Base-by-base conservation (phyloP, 1,139 yeast genomes). In the Insectozyma bohioensis region DNA sequence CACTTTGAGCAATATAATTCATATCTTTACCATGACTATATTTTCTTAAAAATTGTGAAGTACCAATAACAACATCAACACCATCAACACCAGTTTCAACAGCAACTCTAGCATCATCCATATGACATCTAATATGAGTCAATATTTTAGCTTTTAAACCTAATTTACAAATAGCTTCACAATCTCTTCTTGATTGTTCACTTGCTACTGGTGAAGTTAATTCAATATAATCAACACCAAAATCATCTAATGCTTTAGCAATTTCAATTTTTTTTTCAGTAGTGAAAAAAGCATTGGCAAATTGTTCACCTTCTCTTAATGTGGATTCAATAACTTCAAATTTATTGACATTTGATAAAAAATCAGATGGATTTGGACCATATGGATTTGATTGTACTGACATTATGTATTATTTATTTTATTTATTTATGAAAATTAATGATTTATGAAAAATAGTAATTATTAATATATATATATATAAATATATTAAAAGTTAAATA, bases 11-110 rank as follows among this genome's bases (percentile, higher is more conserved):
- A 62, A 92, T 92, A 71, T 92, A 92, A 63, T 86, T 85, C 97
- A 92, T 92, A 67, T 92, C 98, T 74, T 92, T 92, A 59, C 98
- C 98, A 61, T 92, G 97, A 13, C 96, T 85, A 63, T 80, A 90
- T 63, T 90, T 85, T 68, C 97, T 83, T 55, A 92, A 73, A 62
- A 88, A 92, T 62, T 86, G 95, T 12, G 97, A 90, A 18, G 98
- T 92, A 47, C 97, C 98, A 64, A 92, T 92, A 35, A 92, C 97
- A 33, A 92, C 97, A 67, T 92, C 97, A 40, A 92, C 97, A 65
- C 98, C 98, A 58, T 92, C 97, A 40, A 92, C 97, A 59, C 98
- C 97, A 28, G 97, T 92, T 57, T 87, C 90, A 20, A 92, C 98
- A 3, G 98, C 98, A 38, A 92, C 85, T 57, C 84, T 76, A 43